Evolutionary conservation across 1,139 yeast species (phyloP).

Genomic region (Yamadazyma epiphylla): DNA sequence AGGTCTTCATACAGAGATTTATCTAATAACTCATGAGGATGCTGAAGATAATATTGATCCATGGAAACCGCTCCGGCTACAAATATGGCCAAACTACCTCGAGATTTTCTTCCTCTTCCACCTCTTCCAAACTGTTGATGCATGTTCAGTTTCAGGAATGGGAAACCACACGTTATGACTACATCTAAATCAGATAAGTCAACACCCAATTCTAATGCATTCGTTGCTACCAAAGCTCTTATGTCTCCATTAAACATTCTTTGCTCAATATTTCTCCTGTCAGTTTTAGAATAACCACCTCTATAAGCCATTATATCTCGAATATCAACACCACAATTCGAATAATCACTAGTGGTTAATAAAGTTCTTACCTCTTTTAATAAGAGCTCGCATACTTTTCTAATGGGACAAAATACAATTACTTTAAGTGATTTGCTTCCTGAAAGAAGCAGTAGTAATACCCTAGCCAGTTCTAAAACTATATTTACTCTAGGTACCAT

Average conservation of each 20-base stretch:
- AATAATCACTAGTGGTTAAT: constrained; percentile 21
- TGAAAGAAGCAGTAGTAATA: constrained; percentile 59
- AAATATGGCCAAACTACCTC: constrained; percentile 62
- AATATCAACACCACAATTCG: constrained; percentile 37
- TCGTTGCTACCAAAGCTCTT: constrained; percentile 87
- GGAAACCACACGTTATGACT: constrained; percentile 89
- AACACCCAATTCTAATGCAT: constrained; percentile 91
- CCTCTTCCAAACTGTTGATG: constrained; percentile 98
- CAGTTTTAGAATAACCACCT: constrained; percentile 88
- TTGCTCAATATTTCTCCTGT: constrained; percentile 79
- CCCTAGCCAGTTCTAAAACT: constrained; percentile 70
- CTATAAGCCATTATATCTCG: constrained; percentile 85
- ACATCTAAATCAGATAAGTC: constrained; percentile 92
- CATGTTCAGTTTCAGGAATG: constrained; percentile 76
- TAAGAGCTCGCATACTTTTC: constrained; percentile 80
- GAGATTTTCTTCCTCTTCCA: constrained; percentile 76
- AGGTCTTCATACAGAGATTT: constrained; percentile 39
- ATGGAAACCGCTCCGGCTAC: constrained; percentile 84
- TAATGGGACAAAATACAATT: constrained; percentile 84
- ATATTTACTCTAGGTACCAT: constrained; percentile 59
- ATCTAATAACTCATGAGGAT: constrained; percentile 61
- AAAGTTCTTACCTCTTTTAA: constrained; percentile 74
- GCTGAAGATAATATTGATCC: constrained; percentile 76
- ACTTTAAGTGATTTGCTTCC: constrained; percentile 58
- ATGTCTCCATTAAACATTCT: constrained; percentile 87